Conservation (phyloP, 2,329 filamentous ascomycete species). For the Rhynchosporium agropyri region DNA sequence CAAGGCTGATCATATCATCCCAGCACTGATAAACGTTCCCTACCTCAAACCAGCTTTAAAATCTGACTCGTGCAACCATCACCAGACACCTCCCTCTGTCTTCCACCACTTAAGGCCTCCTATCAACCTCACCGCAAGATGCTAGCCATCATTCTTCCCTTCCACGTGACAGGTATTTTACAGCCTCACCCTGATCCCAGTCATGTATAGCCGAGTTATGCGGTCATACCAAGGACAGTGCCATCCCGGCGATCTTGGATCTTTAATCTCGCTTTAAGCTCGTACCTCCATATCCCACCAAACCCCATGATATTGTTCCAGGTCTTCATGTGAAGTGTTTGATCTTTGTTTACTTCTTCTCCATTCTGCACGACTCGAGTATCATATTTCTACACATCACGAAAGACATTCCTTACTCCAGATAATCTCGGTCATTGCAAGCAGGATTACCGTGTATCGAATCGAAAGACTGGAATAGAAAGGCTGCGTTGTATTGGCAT, state of each 20-base stretch:
- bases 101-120: not conserved
- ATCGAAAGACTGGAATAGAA: not conserved
- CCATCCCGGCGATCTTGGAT: not conserved
- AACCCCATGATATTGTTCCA: conserved; percentile 8
- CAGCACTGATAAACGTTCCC: conserved; percentile 4
- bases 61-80: conserved; percentile 6
- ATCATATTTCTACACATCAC: not conserved
- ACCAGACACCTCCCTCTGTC: conserved; percentile 7
- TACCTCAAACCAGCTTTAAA: not conserved
- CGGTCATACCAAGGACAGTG: conserved; percentile 19
- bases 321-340: conserved; percentile 15
- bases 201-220: conserved; percentile 15
- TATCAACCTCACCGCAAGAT: not conserved
- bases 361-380: not conserved
- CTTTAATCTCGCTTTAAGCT: conserved; percentile 23
- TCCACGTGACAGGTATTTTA: conserved; percentile 20
- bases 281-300: conserved; percentile 19
- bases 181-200: conserved; percentile 22
- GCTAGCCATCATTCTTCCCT: not conserved
- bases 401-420: not conserved
- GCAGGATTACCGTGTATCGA: not conserved
- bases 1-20: conserved; percentile 16
- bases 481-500: conserved; percentile 3
- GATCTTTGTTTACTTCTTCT: conserved; percentile 20
- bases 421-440: not conserved